Base-by-base conservation (phyloP, 2,329 filamentous ascomycete genomes). In the Taxawa tesnikishii region DNA sequence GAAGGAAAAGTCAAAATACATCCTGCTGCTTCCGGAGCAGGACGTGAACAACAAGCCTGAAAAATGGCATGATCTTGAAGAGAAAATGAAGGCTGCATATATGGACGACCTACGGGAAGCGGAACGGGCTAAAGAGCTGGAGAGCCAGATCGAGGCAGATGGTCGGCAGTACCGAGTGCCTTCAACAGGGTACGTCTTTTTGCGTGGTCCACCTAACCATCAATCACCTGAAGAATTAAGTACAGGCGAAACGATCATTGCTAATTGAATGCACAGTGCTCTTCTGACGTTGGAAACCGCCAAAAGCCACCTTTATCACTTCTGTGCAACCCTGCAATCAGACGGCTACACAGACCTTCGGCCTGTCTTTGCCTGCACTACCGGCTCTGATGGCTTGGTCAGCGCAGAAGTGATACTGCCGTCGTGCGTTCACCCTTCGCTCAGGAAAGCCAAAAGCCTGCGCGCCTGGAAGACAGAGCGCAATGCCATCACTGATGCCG, bases 401-500 rank as follows among this genome's bases (percentile, higher is more conserved):
- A 60, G 48, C 2, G 79, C 79, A 3, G 73, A 62, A 2, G 80
- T 93, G 0, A 62, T 72, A 2, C 62, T 96, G 3, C 88, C 88
- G 0, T 64, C 69, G 4, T 78, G 72, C 4, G 60, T 96, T 1
- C 68, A 81, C n/a, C 58, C 66, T 7, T 26, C 21, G 15, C 26
- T 37, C 13, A 23, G 38, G 15, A 23, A 11, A 8, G 34, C 34
- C 8, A 14, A n/a, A 4, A 52, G 65, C 9, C 53, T 84, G 7
- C 71, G 80, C 11, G 40, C 51, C n/a, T 94, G 85, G 85, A 54
- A 43, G 8, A 81, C 75, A 0, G 78, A 90, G 46, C 70, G 65
- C 36, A 75, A 73, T 43, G 84, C 85, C 0, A 75, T 65, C 43
- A 83, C 80, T 47, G 88, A 94, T 53, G 83, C 79, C 1, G 80